Evolutionary conservation across 441 rosid genomes (phyloP), one percentile per base, ranked within the genome.

Genomic region (Eruca vesicaria): DNA sequence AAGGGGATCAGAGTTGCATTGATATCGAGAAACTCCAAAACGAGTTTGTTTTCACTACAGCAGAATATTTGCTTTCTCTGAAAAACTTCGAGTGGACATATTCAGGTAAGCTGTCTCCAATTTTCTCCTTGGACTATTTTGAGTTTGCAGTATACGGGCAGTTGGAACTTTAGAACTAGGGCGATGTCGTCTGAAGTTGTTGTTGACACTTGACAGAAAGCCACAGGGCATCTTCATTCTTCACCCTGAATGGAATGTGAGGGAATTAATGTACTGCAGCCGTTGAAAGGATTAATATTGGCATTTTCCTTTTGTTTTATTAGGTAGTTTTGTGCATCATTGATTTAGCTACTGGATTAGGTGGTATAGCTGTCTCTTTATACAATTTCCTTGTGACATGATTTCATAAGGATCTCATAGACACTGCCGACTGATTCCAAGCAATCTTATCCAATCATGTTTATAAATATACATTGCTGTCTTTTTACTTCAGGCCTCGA

Each of bases 31-130:
- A 83, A 80, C 90, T 96, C 75, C 91, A 96, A 80, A 82, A 80
- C 63, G 98, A 94, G 84, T 88, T 81, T 82, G 85, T 96, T 69
- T 84, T 92, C 50, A 89, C 98, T 52, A 87, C 96, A 5, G 98
- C 97, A 31, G 97, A 92, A 79, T 87, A 88, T 83, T 78, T 86
- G 80, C 98, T 96, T 73, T 90, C 87, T 58, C 81, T 89, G 72
- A 85, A 85, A 81, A 89, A 88, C 73, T 77, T 89, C 32, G 83
- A 79, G 75, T 90, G 96, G 93, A 88, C 82, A 52, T 85, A 79
- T 80, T 84, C 82, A 72, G 94, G 99, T 96, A 88, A 79, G 26
- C 21, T 77, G 61, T 65, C 50, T 66, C 63, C 41, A 57, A n/a
- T 18, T 68, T 65, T 36, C 55, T 71, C 70, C 61, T 70, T 55